These are phyloP conservation scores for Aureobasidium pullulans DNA, from an alignment of 2,329 filamentous ascomycete genomes.

Conservation along the genomic window DNA sequence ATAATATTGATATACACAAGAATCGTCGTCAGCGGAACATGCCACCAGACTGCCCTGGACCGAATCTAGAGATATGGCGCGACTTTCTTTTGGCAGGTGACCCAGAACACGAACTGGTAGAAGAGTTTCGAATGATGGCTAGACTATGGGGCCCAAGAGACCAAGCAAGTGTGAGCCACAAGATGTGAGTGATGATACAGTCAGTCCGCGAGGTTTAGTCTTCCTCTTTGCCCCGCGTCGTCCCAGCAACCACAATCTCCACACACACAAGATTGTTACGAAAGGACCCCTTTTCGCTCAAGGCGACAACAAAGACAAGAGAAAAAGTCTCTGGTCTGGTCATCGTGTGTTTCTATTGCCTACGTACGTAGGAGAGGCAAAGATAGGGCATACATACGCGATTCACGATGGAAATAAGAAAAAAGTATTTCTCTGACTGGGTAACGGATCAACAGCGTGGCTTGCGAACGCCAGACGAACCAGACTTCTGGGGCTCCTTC, in stretches of 20 bases:
- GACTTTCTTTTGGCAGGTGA: not conserved
- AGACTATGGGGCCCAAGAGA: not conserved
- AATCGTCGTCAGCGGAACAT: not conserved
- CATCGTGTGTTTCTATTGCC: not conserved
- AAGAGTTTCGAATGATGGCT: not conserved
- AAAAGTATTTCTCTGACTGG: not conserved
- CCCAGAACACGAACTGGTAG: not conserved
- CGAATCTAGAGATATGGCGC: not conserved
- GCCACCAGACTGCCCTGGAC: not conserved
- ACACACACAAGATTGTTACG: not conserved
- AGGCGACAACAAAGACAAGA: not conserved
- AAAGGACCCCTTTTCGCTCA: not conserved
- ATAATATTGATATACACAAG: not conserved
- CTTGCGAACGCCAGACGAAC: not conserved
- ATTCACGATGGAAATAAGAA: not conserved
- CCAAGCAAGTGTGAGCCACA: not conserved
- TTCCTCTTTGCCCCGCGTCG: not conserved
- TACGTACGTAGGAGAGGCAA: not conserved
- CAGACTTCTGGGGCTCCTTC: not conserved
- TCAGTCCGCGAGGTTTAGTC: not conserved
- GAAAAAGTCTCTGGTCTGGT: not conserved
- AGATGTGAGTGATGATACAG: slow-evolving; percentile 1
- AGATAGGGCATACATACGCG: not conserved
- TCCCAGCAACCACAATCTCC: not conserved
- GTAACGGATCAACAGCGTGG: not conserved